These are phyloP conservation scores for Anacardium occidentale DNA, from an alignment of 345 rosid genomes.

Conservation along the genomic window DNA sequence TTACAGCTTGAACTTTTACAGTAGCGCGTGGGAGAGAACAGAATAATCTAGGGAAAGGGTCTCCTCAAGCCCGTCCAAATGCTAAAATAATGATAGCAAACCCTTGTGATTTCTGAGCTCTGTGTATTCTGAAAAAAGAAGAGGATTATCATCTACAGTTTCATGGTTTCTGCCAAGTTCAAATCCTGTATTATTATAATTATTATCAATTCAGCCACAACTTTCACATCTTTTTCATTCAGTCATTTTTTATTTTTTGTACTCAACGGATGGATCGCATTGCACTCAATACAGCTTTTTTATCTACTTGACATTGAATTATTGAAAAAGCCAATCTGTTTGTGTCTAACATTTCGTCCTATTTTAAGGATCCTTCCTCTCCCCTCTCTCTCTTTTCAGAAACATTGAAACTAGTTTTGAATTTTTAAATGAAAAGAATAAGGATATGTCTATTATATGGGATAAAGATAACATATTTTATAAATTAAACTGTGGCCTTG, in stretches of 20 bases:
- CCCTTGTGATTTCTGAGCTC: conserved; percentile 18
- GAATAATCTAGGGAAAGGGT: conserved; percentile 17
- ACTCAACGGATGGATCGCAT: not conserved
- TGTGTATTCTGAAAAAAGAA: conserved; percentile 8
- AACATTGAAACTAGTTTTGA: not conserved
- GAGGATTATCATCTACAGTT: conserved; percentile 11
- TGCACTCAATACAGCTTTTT: conserved; percentile 15
- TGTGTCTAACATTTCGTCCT: not conserved
- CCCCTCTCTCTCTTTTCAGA: not conserved
- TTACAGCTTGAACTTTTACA: not conserved
- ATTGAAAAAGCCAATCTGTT: conserved; percentile 8
- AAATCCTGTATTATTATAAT: conserved; percentile 5
- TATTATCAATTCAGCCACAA: conserved; percentile 1
- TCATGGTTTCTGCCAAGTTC: conserved; percentile 20
- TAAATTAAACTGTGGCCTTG: too few species aligned
- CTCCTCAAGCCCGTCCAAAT: conserved; percentile 17
- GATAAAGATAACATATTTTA: too few species aligned
- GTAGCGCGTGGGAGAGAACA: not conserved
- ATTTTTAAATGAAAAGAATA: not conserved
- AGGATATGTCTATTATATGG: not conserved
- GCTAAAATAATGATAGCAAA: conserved; percentile 11
- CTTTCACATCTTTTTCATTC: conserved; percentile 10
- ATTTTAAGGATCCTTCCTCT: not conserved
- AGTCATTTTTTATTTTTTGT: not conserved
- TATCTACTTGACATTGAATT: conserved; percentile 17